Base-by-base conservation (phyloP, 2,329 filamentous ascomycete genomes). In the Diaporthe nobilis region DNA sequence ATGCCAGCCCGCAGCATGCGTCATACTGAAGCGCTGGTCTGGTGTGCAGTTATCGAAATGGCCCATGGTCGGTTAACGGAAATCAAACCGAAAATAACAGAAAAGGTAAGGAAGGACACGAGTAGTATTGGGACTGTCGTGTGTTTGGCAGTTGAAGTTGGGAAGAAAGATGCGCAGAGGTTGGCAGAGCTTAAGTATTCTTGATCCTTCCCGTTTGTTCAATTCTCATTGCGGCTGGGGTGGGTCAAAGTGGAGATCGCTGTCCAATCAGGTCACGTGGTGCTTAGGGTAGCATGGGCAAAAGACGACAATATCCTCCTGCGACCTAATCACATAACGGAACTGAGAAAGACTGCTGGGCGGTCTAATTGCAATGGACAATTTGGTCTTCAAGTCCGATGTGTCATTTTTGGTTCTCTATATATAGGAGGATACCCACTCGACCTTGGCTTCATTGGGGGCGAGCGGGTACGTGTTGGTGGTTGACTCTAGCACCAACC, bases 201-300 rank as follows among this genome's bases (percentile, higher is more conserved):
- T 51, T 51, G 22, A 51, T 51, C 47, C 47, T 51, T 51, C 47
- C 47, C 22, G 22, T 51, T 51, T 51, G 22, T 51, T 51, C 22
- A 51, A 51, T 57, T 57, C 53, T 57, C 28, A 57, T 57, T 57
- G 28, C 53, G 28, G 53, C 53, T 57, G 28, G 28, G 53, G 53
- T 57, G 53, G 53, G 53, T 57, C 28, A 57, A 57, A 57, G 53
- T 57, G 28, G 53, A 57, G 53, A n/a, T 57, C 53, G 53, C 53
- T 57, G 25, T 57, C 53, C 25, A 57, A 57, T 57, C 28, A 57
- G 53, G 53, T 57, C 25, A 57, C 53, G 53, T 57, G 53, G 53
- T 57, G 53, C 53, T 57, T 57, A 57, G 53, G 53, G 53, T 57
- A 57, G 53, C 25, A 57, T 57, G 53, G 53, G 53, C 53, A 57